Percentiles rank a stretch among this genome's conserved stretches.
Evolutionary conservation across 345 rosid species (phyloP).

Genomic region (Excoecaria cochinchinensis): DNA sequence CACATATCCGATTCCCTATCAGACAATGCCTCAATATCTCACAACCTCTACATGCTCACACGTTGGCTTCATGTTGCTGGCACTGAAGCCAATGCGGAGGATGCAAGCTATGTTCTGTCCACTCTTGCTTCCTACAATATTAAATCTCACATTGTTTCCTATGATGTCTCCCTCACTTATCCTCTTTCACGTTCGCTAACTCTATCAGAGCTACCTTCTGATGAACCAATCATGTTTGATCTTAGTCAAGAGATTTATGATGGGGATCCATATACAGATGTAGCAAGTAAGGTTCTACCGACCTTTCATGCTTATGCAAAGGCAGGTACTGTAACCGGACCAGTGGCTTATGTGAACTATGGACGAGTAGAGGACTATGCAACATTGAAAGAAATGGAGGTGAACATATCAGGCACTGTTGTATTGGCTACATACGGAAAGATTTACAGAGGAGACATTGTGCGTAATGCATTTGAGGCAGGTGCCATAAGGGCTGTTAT

Average conservation of each 20-base stretch:
- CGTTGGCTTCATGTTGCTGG: constrained; percentile 81
- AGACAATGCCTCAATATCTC: constrained; percentile 58
- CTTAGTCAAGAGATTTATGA: constrained; percentile 54
- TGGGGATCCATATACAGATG: constrained; percentile 62
- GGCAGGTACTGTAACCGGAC: constrained; percentile 60
- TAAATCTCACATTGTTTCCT: constrained; percentile 44
- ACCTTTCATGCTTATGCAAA: constrained; percentile 77
- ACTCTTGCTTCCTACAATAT: constrained; percentile 44
- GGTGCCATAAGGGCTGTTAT: constrained; percentile 70
- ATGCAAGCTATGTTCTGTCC: constrained; percentile 58
- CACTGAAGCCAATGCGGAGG: constrained; percentile 69
- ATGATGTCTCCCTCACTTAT: constrained; percentile 61
- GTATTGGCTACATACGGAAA: constrained; percentile 65
- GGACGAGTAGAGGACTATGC: constrained; percentile 64
- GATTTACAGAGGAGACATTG: constrained; percentile 79
- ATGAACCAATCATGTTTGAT: constrained; percentile 35
- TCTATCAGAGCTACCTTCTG: constrained; percentile 31
- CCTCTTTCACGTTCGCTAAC: constrained; percentile 62
- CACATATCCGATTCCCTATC: constrained; percentile 45
- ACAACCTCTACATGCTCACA: constrained; percentile 67
- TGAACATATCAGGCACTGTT: constrained; percentile 45
- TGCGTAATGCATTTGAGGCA: constrained; percentile 53
- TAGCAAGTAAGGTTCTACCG: constrained; percentile 56
- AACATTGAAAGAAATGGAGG: constrained; percentile 45
- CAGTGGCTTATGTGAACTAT: constrained; percentile 66